phyloP scores from a whole-genome alignment of 116 monocot species.

The Zostera marina region DNA sequence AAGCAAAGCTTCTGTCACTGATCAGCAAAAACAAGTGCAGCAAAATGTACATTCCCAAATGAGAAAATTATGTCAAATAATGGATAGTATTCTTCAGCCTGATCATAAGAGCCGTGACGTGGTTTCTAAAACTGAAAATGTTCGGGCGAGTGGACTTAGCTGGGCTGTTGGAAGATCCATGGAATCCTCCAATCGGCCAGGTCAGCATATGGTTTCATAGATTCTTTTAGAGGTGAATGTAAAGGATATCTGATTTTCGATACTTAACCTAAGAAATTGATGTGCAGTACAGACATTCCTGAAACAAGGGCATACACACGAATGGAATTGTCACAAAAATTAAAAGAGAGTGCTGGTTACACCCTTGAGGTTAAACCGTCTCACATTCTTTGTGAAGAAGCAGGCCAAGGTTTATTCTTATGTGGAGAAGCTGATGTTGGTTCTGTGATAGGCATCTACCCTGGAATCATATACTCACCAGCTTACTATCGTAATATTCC shows the following conservation, averaged over 20 bases:
- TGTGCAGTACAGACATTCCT: constrained; percentile 65
- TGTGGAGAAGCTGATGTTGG: constrained; percentile 54
- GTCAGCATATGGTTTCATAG: constrained; percentile 17
- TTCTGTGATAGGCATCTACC: constrained; percentile 67
- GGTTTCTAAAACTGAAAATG: constrained; percentile 4
- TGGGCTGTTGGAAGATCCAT: constrained; percentile 52
- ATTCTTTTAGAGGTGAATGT: not conserved
- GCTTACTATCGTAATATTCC: constrained; percentile 73
- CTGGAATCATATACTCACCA: constrained; percentile 81
- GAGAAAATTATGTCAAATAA: constrained; percentile 31
- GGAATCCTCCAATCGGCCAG: constrained; percentile 25
- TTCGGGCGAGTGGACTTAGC: constrained; percentile 62
- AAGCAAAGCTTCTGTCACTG: constrained; percentile 63
- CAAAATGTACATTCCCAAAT: constrained; percentile 73
- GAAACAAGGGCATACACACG: constrained; percentile 31
- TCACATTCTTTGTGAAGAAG: constrained; percentile 61
- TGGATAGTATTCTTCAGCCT: constrained; percentile 61
- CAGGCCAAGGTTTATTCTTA: constrained; percentile 66
- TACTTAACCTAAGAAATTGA: constrained; percentile 11
- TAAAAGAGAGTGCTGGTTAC: constrained; percentile 52
- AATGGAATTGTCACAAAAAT: constrained; percentile 28
- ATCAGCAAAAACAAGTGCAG: constrained; percentile 81
- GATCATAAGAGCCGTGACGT: constrained; percentile 10
- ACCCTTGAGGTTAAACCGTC: constrained; percentile 62
- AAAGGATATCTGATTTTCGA: not conserved